Evolutionary conservation across 345 rosid species (phyloP).

Genomic region (Sonneratia alba): DNA sequence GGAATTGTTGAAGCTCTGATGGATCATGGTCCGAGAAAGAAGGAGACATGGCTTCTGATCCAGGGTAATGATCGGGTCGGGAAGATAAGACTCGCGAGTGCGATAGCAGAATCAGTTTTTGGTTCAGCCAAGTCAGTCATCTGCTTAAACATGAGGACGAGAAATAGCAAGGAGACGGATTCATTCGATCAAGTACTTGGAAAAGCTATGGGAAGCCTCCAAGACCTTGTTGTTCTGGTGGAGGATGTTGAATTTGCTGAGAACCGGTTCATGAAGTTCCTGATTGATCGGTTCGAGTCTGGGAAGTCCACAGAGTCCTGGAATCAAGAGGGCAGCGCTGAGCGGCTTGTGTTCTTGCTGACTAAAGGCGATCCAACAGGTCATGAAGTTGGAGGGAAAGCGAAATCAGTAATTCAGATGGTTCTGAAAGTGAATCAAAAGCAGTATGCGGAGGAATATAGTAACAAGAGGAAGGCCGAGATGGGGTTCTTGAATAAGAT

Average conservation of each 20-base stretch:
- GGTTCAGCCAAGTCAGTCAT: neutral
- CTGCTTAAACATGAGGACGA: neutral
- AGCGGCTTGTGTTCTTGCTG: neutral
- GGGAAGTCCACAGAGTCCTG: slow-evolving; percentile 3
- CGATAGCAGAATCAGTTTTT: neutral
- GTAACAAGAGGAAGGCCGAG: slow-evolving; percentile 2
- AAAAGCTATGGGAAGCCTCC: neutral
- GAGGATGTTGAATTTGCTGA: slow-evolving; percentile 7
- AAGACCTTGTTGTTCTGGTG: neutral
- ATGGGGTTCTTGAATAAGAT: neutral
- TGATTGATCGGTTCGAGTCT: slow-evolving; percentile 1
- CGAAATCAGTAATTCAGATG: slow-evolving; percentile 2
- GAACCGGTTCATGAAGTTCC: slow-evolving; percentile 2
- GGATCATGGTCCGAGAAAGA: neutral
- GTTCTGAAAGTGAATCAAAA: slow-evolving; percentile 2
- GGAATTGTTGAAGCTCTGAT: slow-evolving; percentile 3
- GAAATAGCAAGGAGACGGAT: neutral
- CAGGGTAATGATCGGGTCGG: slow-evolving; percentile 6
- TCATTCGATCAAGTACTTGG: neutral
- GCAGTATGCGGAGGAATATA: too few species aligned
- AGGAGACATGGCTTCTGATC: slow-evolving; percentile 7
- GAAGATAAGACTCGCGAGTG: slow-evolving; percentile 8
- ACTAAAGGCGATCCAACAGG: neutral
- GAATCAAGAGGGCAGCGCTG: neutral
- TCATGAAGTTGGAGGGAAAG: neutral